Evolutionary conservation across 805 yeast genomes (phyloP).

Genomic region (Priceomyces medius): DNA sequence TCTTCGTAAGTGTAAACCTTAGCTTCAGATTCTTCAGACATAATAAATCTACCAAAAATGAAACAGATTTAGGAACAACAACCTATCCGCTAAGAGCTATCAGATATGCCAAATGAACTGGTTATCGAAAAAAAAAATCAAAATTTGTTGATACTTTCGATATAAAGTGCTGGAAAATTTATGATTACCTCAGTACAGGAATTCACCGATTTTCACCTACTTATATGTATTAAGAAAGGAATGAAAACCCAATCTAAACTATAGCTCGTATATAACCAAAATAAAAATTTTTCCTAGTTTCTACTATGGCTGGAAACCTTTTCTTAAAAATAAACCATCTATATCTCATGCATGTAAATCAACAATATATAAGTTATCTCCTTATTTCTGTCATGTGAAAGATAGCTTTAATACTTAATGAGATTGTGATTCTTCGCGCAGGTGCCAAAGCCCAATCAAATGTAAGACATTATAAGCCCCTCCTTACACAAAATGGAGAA

Average conservation of each 20-base stretch:
- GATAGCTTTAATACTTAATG: not conserved
- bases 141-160: not conserved
- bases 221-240: not conserved
- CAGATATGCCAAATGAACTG: not conserved
- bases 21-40: constrained; percentile 9
- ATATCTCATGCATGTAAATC: not conserved
- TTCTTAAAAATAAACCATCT: not conserved
- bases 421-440: not conserved
- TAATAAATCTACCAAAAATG: not conserved
- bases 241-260: no score
- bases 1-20: constrained; percentile 51
- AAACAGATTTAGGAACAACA: not conserved
- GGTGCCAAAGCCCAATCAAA: not conserved
- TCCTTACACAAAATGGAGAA: not conserved
- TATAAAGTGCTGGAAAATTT: not conserved
- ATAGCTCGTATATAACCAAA: no score
- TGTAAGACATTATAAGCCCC: not conserved
- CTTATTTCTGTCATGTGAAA: constrained; percentile 3
- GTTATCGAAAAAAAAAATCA: not conserved
- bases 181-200: not conserved
- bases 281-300: no score
- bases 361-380: not conserved
- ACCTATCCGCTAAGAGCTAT: not conserved
- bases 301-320: not conserved
- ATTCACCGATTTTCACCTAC: not conserved